These are phyloP conservation scores for Allantophomopsis lycopodina DNA, from an alignment of 2,329 filamentous ascomycete species.

Conservation along the genomic window DNA sequence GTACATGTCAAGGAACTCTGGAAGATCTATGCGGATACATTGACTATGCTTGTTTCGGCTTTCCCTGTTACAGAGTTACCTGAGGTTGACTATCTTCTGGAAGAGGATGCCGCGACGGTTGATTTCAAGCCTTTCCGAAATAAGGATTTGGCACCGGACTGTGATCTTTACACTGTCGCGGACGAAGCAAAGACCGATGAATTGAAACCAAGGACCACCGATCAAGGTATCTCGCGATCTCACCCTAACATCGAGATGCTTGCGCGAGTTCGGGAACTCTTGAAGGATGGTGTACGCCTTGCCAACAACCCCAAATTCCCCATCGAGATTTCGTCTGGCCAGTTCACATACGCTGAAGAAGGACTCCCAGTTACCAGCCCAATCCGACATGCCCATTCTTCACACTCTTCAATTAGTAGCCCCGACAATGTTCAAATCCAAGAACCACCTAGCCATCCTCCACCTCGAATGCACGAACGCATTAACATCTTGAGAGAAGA, in stretches of 20 bases:
- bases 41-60: constrained; percentile 42
- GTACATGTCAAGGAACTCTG: constrained; percentile 47
- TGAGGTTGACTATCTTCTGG: constrained; percentile 45
- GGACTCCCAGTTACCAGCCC: constrained; percentile 32
- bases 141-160: constrained; percentile 29
- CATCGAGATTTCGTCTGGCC: constrained; percentile 26
- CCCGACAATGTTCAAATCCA: constrained; percentile 1
- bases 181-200: constrained; percentile 14
- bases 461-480: neutral
- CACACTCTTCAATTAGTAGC: constrained; percentile 13
- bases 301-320: constrained; percentile 29
- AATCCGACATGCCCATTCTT: constrained; percentile 17
- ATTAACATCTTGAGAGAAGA: neutral
- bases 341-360: constrained; percentile 38
- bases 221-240: constrained; percentile 32
- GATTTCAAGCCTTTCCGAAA: constrained; percentile 46
- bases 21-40: constrained; percentile 48
- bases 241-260: constrained; percentile 51
- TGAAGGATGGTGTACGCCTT: constrained; percentile 45
- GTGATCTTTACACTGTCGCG: constrained; percentile 29
- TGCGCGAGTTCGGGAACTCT: constrained; percentile 47
- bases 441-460: neutral
- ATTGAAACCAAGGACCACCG: constrained; percentile 31
- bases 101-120: constrained; percentile 54
- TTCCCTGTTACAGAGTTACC: constrained; percentile 44